Evolutionary conservation across 1,284 basidiomycete species (phyloP), one percentile per base, ranked within the genome.

Genomic region (Rhodotorula sp.): DNA sequence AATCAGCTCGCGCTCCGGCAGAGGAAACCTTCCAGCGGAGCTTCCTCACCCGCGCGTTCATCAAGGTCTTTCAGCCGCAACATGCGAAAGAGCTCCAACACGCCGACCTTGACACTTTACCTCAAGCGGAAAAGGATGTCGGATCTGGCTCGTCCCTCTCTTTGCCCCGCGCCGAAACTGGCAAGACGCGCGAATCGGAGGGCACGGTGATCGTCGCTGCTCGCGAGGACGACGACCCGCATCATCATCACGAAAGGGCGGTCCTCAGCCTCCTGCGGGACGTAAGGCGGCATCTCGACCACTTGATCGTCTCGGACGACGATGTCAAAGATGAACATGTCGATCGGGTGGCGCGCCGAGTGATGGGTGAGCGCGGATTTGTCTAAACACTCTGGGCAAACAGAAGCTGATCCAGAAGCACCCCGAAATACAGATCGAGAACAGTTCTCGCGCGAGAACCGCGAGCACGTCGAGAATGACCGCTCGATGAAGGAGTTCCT

Each of bases 1-100:
- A 26, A 6, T 23, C 2, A 10, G 3, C 48, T 39, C 16, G 47
- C 34, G 29, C 14, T 6, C 6, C 84, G 20, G 7, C 48, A 71
- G 69, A 68, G 62, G 62, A 69, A 43, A 70, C 64, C 4, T 69
- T 71, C 63, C 67, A 69, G 51, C 66, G 64, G 16, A 62, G 62
- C 23, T 29, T 68, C 23, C 8, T 61, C 14, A 16, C 43, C 16
- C 47, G 31, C 3, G 39, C 34, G 1, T 63, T 54, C 34, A 21
- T 63, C 18, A n/a, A n/a, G 26, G n/a, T 63, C 29, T 57, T 52
- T 20, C 47, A 26, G 18, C 31, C 48, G 14, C 16, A 46, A 34
- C 52, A 39, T 29, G 31, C 51, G n/a, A 21, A 31, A 14, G 39
- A 49, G 2, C 39, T 52, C 2, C 20, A 59, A 3, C 56, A 31